Base-by-base conservation (phyloP, 495 filamentous ascomycete genomes). In the Hapsidospora chrysogenum region DNA sequence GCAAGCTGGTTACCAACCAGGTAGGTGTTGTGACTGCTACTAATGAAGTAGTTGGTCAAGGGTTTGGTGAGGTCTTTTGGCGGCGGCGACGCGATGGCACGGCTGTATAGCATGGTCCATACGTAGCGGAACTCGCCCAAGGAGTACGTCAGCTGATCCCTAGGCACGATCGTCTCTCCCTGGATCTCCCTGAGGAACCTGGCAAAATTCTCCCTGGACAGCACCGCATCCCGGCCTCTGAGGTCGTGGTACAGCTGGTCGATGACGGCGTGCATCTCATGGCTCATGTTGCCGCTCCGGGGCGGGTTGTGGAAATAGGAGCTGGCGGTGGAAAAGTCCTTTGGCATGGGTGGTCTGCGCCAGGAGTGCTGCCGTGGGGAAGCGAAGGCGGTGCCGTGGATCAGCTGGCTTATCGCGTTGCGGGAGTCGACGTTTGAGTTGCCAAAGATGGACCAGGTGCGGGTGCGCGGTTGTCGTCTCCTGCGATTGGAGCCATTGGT, bases 11-110 rank as follows among this genome's bases (percentile, higher is more conserved):
- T 84, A 0, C 87, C 89, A 0, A 77, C 78, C 41, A 96, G 63
- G 48, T 95, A 96, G 0, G 87, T 95, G 27, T 59, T 59, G 54
- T 93, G 85, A 43, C 81, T 87, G 37, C 75, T 82, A 31, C 74
- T 87, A 43, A 96, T 81, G 49, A 83, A 95, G 57, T 95, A 96
- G 42, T 84, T 80, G 41, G 75, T 80, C 28, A 95, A 64, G 10
- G 84, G 83, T 19, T 53, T 53, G 1, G 54, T 51, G 13, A 50
- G 30, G 40, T 62, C 55, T 9, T 53, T 50, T 2, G 45, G 43
- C 25, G 44, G 50, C 13, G 50, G 42, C 10, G 54, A 50, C 33
- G 47, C 56, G 58, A 0, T 52, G 49, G 18, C 20, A 34, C 16
- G 4, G 8, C 7, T 25, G 21, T 47, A 51, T 4, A 48, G 39